Evolutionary conservation across 306 rosid genomes (phyloP).

Genomic region (Boehmeria nivea): DNA sequence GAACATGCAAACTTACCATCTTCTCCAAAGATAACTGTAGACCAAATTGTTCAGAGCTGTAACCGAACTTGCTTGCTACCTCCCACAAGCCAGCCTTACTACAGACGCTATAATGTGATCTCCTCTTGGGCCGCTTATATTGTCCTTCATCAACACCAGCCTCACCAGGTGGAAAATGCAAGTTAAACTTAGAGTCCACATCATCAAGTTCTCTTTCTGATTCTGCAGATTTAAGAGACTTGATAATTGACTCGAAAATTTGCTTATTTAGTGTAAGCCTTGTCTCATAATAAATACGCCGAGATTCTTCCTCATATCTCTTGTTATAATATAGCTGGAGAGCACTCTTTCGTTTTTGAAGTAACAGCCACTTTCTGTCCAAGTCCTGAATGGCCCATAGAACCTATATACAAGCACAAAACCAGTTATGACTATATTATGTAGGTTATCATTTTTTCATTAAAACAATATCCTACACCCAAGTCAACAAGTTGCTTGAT

Average conservation of each 20-base stretch:
- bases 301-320: constrained; percentile 84
- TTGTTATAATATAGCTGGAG: constrained; percentile 66
- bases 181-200: constrained; percentile 92
- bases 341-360: constrained; percentile 90
- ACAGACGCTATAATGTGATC: constrained; percentile 59
- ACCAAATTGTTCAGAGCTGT: constrained; percentile 95
- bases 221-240: constrained; percentile 84
- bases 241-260: constrained; percentile 83
- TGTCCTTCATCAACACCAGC: constrained; percentile 92
- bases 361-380: constrained; percentile 91
- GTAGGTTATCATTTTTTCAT: neutral
- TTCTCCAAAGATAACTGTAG: constrained; percentile 61
- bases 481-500: constrained; percentile 2
- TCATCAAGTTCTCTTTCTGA: constrained; percentile 97
- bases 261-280: constrained; percentile 63
- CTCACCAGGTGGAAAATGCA: constrained; percentile 97
- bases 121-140: constrained; percentile 89
- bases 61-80: constrained; percentile 92
- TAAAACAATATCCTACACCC: neutral
- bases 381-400: constrained; percentile 94
- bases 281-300: constrained; percentile 70
- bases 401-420: constrained; percentile 39
- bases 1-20: constrained; percentile 49
- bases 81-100: constrained; percentile 97
- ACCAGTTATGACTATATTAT: constrained; percentile 16